These are phyloP conservation scores for Curvularia hawaiiensis DNA, from an alignment of 2,329 filamentous ascomycete species.

Conservation along the genomic window DNA sequence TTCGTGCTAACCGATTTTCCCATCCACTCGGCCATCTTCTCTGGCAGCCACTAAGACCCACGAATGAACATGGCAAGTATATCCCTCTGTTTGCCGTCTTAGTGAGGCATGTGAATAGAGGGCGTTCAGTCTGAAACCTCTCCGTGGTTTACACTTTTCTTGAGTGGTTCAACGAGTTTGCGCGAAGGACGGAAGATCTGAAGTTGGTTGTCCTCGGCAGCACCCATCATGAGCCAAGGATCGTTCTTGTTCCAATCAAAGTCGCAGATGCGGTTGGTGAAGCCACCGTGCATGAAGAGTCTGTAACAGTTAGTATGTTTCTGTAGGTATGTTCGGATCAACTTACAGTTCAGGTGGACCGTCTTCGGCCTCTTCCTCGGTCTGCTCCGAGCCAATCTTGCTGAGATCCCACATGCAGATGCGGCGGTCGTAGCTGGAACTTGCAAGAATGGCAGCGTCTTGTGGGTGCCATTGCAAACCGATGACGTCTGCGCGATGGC, in stretches of 20 bases:
- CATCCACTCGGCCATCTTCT: not conserved
- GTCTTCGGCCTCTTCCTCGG: conserved; percentile 92
- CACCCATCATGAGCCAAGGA: conserved; percentile 94
- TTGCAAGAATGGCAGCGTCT: conserved; percentile 86
- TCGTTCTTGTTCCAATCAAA: conserved; percentile 98
- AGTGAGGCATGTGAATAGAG: not conserved
- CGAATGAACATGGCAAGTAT: not conserved
- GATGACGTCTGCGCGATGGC: conserved; percentile 87
- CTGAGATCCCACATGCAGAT: conserved; percentile 97
- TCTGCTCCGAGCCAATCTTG: conserved; percentile 89
- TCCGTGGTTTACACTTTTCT: conserved; percentile 45
- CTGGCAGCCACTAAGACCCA: not conserved
- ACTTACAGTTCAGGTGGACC: conserved; percentile 91
- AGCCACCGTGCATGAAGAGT: conserved; percentile 97
- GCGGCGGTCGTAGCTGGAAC: conserved; percentile 88
- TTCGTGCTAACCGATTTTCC: not conserved
- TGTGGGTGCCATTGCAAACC: conserved; percentile 94
- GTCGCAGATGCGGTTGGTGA: conserved; percentile 95
- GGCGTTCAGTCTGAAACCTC: conserved; percentile 46
- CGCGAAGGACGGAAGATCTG: conserved; percentile 70
- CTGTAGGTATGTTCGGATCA: not conserved
- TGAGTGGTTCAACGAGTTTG: conserved; percentile 44
- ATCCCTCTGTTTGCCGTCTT: not conserved
- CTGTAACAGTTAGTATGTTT: conserved; percentile 50
- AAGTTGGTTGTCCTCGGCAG: conserved; percentile 94